These are phyloP conservation scores for Venturia nashicola DNA, from an alignment of 2,329 filamentous ascomycete species.

Conservation along the genomic window DNA sequence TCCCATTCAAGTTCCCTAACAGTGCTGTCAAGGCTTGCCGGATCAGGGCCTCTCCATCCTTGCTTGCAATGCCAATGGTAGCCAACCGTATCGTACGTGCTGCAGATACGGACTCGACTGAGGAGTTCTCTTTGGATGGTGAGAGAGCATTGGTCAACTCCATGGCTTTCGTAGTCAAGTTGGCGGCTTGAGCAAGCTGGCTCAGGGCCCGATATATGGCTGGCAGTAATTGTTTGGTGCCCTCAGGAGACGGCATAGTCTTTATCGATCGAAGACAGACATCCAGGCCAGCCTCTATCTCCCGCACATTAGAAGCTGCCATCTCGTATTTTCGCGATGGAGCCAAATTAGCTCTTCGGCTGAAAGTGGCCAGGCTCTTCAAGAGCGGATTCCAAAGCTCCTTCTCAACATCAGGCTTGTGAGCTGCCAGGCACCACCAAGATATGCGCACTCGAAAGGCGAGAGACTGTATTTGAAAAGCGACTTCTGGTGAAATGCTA, in stretches of 20 bases:
- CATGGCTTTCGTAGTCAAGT: constrained; percentile 1
- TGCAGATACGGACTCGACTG: background rate
- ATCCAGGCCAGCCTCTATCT: background rate
- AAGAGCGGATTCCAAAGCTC: constrained; percentile 55
- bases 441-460: constrained; percentile 49
- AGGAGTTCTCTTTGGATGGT: background rate
- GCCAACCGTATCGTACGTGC: constrained; percentile 1
- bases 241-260: background rate
- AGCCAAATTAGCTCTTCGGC: constrained; percentile 35
- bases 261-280: background rate
- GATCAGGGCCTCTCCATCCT: background rate
- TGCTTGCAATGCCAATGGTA: constrained; percentile 1
- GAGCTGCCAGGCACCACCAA: constrained; percentile 53
- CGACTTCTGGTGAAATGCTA: constrained; percentile 43
- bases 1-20: constrained; percentile 19
- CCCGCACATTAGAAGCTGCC: background rate
- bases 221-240: background rate
- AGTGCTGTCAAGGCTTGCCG: constrained; percentile 18
- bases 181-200: constrained; percentile 3
- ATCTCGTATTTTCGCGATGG: constrained; percentile 25
- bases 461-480: constrained; percentile 51
- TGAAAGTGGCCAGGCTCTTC: constrained; percentile 50
- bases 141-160: background rate
- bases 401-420: constrained; percentile 30
- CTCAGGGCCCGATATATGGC: constrained; percentile 3